Base-by-base conservation (phyloP, 1,139 yeast species). In the Pichia sp. region DNA sequence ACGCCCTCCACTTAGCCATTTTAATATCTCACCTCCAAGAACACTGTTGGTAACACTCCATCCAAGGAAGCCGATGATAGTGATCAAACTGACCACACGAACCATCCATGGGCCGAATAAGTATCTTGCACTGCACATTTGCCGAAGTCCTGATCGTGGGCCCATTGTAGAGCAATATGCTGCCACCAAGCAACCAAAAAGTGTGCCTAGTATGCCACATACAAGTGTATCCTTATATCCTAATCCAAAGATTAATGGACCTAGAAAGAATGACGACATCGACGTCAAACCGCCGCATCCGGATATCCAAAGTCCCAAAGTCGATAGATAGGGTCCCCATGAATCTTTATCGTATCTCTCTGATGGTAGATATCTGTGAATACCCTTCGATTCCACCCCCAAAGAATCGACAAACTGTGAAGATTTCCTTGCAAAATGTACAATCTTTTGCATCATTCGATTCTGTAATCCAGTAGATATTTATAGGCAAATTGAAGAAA, bases 11-110 rank as follows among this genome's bases (percentile, higher is more conserved):
- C 90, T 82, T 10, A 89, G 72, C 47, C 86, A 78, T 2, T 82
- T 76, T 53, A 89, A 71, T 57, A 89, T 85, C 70, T 89, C 92
- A 26, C 96, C 96, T 41, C 96, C 96, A 54, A 88, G 83, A 50
- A 88, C 93, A 62, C 87, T 80, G 66, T 88, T 88, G 26, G 89
- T 90, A 45, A 89, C 84, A 16, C 92, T 81, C 95, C 95, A 89
- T 26, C 96, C 96, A 63, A 87, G 70, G 15, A 85, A 85, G 49
- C 95, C 93, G 52, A 87, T 69, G 55, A 87, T 81, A 47, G 87
- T 79, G 42, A 85, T 79, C 47, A 89, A 67, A 2, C 89, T 83
- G 49, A 87, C 85, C 54, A 87, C 72, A 66, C 86, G 85, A 44
- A 89, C 90, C 59, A 84, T 80, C 85, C 87, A 87, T 82, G 90